A percentile compares a stretch with the other conserved stretches of the same genome.
Conservation (phyloP, 78 protist species). For the slime mould (Dictyostelium discoideum) region DNA sequence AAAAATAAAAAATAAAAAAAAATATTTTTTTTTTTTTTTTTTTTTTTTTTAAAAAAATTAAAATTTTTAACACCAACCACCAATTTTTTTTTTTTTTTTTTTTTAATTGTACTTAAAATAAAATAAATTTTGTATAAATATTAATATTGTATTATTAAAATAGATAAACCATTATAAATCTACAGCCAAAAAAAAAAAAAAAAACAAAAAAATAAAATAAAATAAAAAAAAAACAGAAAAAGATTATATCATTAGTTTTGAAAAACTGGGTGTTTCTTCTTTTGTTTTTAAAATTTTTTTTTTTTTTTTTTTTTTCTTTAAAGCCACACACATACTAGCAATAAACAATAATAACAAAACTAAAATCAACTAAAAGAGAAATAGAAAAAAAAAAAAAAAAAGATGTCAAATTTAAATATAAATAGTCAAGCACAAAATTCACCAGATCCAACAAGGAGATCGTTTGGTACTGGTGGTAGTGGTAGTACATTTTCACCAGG, state of each 20-base stretch:
- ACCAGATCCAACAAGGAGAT: conserved; percentile 2
- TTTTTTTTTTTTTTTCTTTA: background rate
- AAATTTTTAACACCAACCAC: background rate
- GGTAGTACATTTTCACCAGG: background rate
- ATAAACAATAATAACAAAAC: background rate
- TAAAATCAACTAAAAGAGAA: background rate
- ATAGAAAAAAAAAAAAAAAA: background rate
- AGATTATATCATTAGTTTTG: background rate
- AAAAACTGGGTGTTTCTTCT: background rate
- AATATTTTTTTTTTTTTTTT: too few relatives aligned
- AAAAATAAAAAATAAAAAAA: too few relatives aligned
- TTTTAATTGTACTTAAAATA: background rate
- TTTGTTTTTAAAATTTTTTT: background rate
- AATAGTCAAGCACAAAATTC: background rate
- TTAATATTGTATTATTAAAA: background rate
- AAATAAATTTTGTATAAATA: background rate
- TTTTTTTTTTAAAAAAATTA: too few relatives aligned
- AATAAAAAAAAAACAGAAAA: too few relatives aligned
- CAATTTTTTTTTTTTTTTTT: background rate
- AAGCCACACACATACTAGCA: background rate
- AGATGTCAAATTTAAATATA: background rate
- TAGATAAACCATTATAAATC: background rate
- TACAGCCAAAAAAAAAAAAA: background rate
- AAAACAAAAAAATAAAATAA: background rate
- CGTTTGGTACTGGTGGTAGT: background rate